Conservation (phyloP, 805 yeast genomes). For the Candida patagonica region DNA sequence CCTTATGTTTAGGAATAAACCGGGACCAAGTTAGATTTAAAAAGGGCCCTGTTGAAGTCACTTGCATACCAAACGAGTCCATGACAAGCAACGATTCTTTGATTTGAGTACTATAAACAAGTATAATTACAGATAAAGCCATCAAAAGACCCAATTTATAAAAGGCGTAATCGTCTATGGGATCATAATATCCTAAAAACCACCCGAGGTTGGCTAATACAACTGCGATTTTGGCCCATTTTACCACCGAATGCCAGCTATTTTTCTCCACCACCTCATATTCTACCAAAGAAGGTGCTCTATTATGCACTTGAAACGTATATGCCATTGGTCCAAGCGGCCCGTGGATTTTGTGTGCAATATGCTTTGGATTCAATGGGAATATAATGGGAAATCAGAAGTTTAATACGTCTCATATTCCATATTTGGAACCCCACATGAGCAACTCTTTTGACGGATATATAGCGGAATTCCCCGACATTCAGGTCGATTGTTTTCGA, state of each 20-base stretch:
- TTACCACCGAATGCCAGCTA: neutral
- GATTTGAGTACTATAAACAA: conserved; percentile 5
- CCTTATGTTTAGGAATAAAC: conserved; percentile 48
- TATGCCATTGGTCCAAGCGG: too few relatives aligned
- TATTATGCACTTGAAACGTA: conserved; percentile 3
- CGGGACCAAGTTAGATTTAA: conserved; percentile 19
- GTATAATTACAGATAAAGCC: conserved; percentile 8
- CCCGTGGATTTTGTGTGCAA: too few relatives aligned
- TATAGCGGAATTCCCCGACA: conserved; percentile 40
- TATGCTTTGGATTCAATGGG: too few relatives aligned
- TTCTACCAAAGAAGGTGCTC: conserved; percentile 8
- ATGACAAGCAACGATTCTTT: conserved; percentile 36
- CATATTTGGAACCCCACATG: conserved; percentile 3
- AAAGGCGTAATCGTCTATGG: neutral
- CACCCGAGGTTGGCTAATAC: neutral
- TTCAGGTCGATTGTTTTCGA: conserved; percentile 31
- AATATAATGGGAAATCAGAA: too few relatives aligned
- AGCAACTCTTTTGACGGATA: conserved; percentile 33
- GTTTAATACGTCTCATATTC: too few relatives aligned
- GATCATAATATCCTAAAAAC: neutral
- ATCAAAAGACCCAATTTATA: too few relatives aligned
- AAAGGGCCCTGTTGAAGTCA: conserved; percentile 28
- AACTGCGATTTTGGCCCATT: neutral
- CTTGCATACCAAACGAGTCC: conserved; percentile 40
- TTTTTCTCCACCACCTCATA: conserved; percentile 3